These are phyloP conservation scores for Penicillium chermesinum DNA, from an alignment of 495 filamentous ascomycete species.

Conservation along the genomic window DNA sequence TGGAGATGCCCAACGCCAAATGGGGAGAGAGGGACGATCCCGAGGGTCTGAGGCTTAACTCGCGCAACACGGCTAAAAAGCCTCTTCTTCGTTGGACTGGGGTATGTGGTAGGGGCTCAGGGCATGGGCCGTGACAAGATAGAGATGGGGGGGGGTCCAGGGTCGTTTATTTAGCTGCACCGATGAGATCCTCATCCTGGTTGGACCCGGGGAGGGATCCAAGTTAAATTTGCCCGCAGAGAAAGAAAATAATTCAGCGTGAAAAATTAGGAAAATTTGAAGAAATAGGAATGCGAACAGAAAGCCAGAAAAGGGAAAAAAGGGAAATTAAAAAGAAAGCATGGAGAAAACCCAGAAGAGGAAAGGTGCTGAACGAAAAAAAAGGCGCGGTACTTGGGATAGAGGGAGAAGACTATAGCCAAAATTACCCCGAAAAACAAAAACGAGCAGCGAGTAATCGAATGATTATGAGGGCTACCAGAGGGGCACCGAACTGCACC, in stretches of 20 bases:
- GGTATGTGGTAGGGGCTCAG: conserved; percentile 18
- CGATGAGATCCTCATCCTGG: conserved; percentile 29
- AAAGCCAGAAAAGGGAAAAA: conserved; percentile 12
- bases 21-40: conserved; percentile 11
- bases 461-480: not conserved
- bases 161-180: conserved; percentile 46
- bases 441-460: not conserved
- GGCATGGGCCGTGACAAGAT: conserved; percentile 20
- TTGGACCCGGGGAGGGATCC: conserved; percentile 3
- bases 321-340: conserved; percentile 11
- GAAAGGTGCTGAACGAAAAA: conserved; percentile 5
- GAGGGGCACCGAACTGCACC: not conserved
- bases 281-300: conserved; percentile 11
- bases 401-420: conserved; percentile 1
- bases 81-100: conserved; percentile 17
- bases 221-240: conserved; percentile 3
- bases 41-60: conserved; percentile 17
- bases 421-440: not conserved
- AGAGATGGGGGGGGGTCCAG: conserved; percentile 41
- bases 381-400: not conserved
- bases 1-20: conserved; percentile 13
- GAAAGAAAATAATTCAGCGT: conserved; percentile 11
- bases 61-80: conserved; percentile 18
- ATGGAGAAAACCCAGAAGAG: conserved; percentile 6
- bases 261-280: conserved; percentile 7